Conservation (phyloP, 495 filamentous ascomycete genomes). For the Tuber borchii region DNA sequence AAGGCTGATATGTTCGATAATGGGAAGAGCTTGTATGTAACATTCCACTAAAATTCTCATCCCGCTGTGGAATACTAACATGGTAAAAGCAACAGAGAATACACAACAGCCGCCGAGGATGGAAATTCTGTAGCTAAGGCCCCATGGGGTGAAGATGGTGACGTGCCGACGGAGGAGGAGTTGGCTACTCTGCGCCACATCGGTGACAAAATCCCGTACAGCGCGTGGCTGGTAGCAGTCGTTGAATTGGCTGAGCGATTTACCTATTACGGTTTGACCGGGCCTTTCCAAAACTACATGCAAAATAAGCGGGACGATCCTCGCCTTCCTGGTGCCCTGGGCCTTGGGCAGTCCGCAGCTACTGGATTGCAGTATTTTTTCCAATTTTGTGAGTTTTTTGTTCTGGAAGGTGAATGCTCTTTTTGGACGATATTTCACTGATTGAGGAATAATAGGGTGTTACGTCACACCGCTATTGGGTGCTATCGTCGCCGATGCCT, state of each 20-base stretch:
- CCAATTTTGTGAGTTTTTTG: slow-evolving; percentile 29
- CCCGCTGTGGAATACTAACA: not conserved
- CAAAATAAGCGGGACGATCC: slow-evolving; percentile 34
- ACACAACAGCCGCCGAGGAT: not conserved
- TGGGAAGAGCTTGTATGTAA: not conserved
- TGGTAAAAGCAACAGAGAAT: not conserved
- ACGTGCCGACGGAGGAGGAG: slow-evolving; percentile 36
- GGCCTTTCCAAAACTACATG: slow-evolving; percentile 48
- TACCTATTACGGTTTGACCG: slow-evolving; percentile 40
- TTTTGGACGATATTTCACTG: not conserved
- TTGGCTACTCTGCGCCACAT: slow-evolving; percentile 32
- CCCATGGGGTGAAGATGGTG: slow-evolving; percentile 26
- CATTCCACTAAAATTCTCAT: not conserved
- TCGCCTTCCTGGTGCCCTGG: slow-evolving; percentile 44
- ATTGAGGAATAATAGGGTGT: slow-evolving; percentile 24
- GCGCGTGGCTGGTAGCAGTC: slow-evolving; percentile 40
- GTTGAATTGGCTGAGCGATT: slow-evolving; percentile 42
- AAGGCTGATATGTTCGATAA: not conserved
- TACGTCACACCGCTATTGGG: slow-evolving; percentile 45
- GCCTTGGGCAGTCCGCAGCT: slow-evolving; percentile 46
- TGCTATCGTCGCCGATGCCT: slow-evolving; percentile 45
- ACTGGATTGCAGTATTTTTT: slow-evolving; percentile 50
- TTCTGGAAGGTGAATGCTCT: not conserved
- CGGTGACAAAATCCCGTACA: slow-evolving; percentile 39
- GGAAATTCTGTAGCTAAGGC: not conserved